A percentile compares a stretch with the other conserved stretches of the same genome.
phyloP scores from a whole-genome alignment of 2,329 filamentous ascomycete genomes.

The Truncatella angustata region DNA sequence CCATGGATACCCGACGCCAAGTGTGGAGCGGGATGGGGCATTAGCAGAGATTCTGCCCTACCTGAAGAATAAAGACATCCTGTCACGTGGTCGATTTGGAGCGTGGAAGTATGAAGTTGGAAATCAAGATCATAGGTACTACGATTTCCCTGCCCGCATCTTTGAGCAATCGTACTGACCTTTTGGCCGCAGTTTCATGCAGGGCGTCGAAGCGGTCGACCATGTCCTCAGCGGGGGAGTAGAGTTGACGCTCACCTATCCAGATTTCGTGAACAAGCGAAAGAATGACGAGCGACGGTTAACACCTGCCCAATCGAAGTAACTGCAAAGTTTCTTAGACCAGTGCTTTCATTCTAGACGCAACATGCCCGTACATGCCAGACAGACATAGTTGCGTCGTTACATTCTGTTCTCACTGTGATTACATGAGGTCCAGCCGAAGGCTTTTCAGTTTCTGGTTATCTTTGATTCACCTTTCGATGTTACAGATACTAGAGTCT shows the following conservation, averaged over 20 bases:
- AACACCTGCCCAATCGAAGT: no score
- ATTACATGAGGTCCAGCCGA: no score
- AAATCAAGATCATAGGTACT: conserved; percentile 84
- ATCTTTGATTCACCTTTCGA: no score
- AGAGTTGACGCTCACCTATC: conserved; percentile 93
- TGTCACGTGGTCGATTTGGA: conserved; percentile 93
- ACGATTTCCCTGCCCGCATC: not conserved
- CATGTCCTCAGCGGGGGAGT: conserved; percentile 84
- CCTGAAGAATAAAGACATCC: conserved; percentile 86
- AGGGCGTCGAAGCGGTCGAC: conserved; percentile 90
- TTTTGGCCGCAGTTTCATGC: conserved; percentile 67
- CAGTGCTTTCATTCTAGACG: no score
- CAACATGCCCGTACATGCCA: no score
- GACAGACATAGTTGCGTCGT: no score
- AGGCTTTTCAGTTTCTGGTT: no score
- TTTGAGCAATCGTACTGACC: not conserved
- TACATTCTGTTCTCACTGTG: no score
- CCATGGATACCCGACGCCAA: conserved; percentile 95
- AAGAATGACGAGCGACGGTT: no score
- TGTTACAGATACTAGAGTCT: no score
- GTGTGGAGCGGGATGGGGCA: conserved; percentile 91
- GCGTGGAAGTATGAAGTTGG: conserved; percentile 95
- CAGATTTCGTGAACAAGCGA: conserved; percentile 83
- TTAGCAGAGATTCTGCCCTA: conserved; percentile 89
- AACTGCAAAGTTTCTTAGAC: no score